Evolutionary conservation across 1,284 basidiomycete species (phyloP), one percentile per base, ranked within the genome.

Genomic region (Tetrapyrgos nigripes): DNA sequence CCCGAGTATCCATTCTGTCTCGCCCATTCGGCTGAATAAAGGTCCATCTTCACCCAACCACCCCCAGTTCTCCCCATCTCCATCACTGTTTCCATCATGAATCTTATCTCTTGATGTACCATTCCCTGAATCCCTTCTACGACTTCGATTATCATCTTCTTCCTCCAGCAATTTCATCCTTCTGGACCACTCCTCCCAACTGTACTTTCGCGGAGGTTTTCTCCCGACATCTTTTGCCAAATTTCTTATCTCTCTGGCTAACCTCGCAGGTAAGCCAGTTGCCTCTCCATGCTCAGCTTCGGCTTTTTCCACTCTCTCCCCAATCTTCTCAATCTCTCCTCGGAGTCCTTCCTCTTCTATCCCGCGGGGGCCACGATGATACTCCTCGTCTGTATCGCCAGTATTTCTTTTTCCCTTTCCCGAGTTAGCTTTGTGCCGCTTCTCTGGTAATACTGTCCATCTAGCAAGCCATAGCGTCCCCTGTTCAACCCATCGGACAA

Each of bases 21-120:
- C 76, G n/a, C 68, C 70, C 14, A 66, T 63, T 8, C 61, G 51
- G 48, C 72, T 76, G 52, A 78, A 73, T 26, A 79, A 61, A 13
- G 77, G 77, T 10, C 77, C 76, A 0, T 76, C 67, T 52, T 78
- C 74, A 2, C 67, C 68, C 24, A 78, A 60, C 75, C 75, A 77
- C 2, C 70, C 70, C 72, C 72, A 74, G 3, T 61, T 55, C 56
- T 24, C 60, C 47, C 37, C 55, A 45, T n/a, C 45, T 53, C 19
- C n/a, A 5, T 29, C 47, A 31, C 35, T 54, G 19, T 44, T 23
- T 2, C 23, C 8, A 27, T 26, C n/a, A 48, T 19, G n/a, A 4
- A 23, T 24, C 35, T 26, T 31, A 4, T 35, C 47, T 44, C 14
- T 23, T 11, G 43, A 45, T n/a, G 43, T 9, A n/a, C 9, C 4